A percentile compares a stretch with the other conserved stretches of the same genome.
Evolutionary conservation across 2,329 filamentous ascomycete genomes (phyloP).

Genomic region (Rugonectria rugulosa): DNA sequence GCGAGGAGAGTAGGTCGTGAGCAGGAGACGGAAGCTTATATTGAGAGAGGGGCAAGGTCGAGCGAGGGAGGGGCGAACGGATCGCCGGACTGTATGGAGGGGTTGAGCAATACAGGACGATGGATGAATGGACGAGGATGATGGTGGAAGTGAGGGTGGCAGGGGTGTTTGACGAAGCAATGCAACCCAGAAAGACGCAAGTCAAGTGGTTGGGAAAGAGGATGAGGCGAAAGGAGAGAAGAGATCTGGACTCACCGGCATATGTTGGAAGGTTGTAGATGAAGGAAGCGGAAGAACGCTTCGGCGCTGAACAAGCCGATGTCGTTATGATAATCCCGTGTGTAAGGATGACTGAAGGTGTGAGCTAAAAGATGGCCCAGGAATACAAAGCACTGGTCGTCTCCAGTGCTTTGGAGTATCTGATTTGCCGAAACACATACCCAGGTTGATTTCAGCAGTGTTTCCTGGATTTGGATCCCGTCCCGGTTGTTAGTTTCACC

Average conservation of each 20-base stretch:
- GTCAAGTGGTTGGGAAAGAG: constrained; percentile 13
- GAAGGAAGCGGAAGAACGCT: constrained; percentile 25
- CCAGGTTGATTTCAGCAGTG: not conserved
- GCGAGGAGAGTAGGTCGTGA: constrained; percentile 29
- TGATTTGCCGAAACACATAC: constrained; percentile 12
- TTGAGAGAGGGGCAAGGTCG: constrained; percentile 33
- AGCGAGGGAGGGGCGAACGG: constrained; percentile 37
- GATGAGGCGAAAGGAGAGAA: constrained; percentile 18
- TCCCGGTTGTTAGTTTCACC: not conserved
- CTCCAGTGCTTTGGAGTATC: not conserved
- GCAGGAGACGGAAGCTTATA: constrained; percentile 32
- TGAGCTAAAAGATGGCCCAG: constrained; percentile 18
- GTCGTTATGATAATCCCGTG: constrained; percentile 3
- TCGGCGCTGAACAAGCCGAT: constrained; percentile 17
- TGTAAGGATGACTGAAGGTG: constrained; percentile 3
- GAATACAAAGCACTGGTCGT: constrained; percentile 5
- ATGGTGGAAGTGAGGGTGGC: constrained; percentile 16
- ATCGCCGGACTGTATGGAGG: constrained; percentile 37
- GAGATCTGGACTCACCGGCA: constrained; percentile 29
- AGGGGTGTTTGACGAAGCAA: constrained; percentile 26
- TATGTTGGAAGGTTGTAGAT: constrained; percentile 21
- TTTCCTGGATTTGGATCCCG: not conserved
- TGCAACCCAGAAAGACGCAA: constrained; percentile 15
- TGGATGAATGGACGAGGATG: constrained; percentile 22
- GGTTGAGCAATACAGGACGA: constrained; percentile 29